Evolutionary conservation across 768 basidiomycete genomes (phyloP).

Genomic region (Leccinum disarticulatum): DNA sequence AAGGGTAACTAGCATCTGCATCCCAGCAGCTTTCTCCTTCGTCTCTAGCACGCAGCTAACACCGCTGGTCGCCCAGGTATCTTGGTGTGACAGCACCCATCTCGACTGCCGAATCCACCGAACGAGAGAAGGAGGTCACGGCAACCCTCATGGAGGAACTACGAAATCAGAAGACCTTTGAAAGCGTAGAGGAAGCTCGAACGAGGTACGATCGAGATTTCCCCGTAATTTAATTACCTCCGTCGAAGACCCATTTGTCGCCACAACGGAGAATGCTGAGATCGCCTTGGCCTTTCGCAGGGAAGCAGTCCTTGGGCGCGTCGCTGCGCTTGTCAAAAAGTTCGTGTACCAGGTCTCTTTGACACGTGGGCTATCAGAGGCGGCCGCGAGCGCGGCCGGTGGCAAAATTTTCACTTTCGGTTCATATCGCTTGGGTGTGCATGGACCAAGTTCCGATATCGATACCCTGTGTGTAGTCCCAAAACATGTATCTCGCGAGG

Average conservation of each 20-base stretch:
- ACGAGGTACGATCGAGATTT: constrained; percentile 59
- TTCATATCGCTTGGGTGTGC: constrained; percentile 96
- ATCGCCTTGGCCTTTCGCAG: constrained; percentile 43
- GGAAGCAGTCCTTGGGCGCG: constrained; percentile 89
- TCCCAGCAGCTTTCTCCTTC: not conserved
- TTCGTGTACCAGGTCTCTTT: constrained; percentile 87
- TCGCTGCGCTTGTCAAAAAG: constrained; percentile 86
- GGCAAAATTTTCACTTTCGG: constrained; percentile 99
- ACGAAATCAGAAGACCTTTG: constrained; percentile 81
- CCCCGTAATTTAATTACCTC: not conserved
- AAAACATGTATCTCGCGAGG: constrained; percentile 91
- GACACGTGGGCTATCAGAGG: constrained; percentile 79
- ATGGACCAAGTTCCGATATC: constrained; percentile 94
- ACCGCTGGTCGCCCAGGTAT: constrained; percentile 44
- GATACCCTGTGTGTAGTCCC: constrained; percentile 98
- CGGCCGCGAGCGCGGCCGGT: constrained; percentile 85
- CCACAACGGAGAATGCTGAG: constrained; percentile 20
- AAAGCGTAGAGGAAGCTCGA: constrained; percentile 83
- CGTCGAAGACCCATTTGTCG: constrained; percentile 4
- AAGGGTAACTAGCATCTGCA: constrained; percentile 32
- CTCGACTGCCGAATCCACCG: constrained; percentile 68
- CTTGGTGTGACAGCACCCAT: constrained; percentile 88
- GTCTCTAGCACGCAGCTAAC: constrained; percentile 14
- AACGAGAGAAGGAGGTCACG: constrained; percentile 82
- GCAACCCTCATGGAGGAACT: constrained; percentile 89